Base-by-base conservation (phyloP, 1,284 basidiomycete genomes). In the Sporisorium exsertum region DNA sequence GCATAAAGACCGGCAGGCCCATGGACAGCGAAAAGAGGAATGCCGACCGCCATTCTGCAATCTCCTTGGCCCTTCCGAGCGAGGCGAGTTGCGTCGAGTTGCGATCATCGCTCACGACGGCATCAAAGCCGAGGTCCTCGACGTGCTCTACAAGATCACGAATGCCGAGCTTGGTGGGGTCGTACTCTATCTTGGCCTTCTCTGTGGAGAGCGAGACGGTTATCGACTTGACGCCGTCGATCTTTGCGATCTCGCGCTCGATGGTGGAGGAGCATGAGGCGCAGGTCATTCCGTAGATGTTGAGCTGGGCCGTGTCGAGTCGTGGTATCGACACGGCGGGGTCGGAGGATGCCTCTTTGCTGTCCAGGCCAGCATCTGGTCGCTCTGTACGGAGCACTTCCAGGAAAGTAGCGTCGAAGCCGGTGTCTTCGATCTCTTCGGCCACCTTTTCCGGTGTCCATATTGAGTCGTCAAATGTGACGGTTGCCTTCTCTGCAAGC, bases 231-330 rank as follows among this genome's bases (percentile, higher is more conserved):
- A 85, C 78, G 33, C 84, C 84, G 2, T 67, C 64, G 57, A 75
- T 90, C 57, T 90, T 89, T 74, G 94, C 93, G 0, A 97, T 88
- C 50, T 91, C 90, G 7, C 87, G 88, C 84, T 95, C 93, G 61
- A 97, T 90, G 6, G 92, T 90, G 18, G 90, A 90, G 1, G 91
- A 92, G 83, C 94, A 95, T 2, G 93, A 80, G 9, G 91, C 91
- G 81, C 92, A 95, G 24, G 92, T 94, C 94, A 97, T 95, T 78
- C 94, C 95, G 82, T 92, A 95, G 79, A 97, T 89, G 33, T 90
- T 90, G 29, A 97, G 88, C 49, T 71, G 75, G 5, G 63, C 71
- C 0, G 70, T 66, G 5, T 68, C 74, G 12, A 59, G 49, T 45
- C 43, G 51, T 7, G 56, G 33, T 15, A n/a, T 20, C 15, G 29